phyloP scores from a whole-genome alignment of 108 stramenopile species.

The Tribonema minus region DNA sequence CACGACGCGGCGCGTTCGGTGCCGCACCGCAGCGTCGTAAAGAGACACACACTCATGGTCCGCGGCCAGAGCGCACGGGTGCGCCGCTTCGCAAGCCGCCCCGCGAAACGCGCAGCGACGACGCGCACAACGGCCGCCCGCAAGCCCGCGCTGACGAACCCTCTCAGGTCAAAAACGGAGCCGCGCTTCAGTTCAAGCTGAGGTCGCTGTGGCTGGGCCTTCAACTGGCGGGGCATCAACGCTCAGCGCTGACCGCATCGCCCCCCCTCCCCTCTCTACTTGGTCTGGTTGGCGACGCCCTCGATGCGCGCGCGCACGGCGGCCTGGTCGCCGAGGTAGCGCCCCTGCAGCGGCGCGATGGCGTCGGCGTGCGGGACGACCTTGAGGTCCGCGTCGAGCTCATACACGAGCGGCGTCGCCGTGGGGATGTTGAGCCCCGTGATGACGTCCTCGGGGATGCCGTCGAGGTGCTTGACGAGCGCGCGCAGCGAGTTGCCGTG shows the following conservation, averaged over 20 bases:
- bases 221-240: too few relatives aligned
- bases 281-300: constrained; percentile 95
- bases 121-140: too few relatives aligned
- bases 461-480: constrained; percentile 80
- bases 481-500: constrained; percentile 86
- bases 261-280: constrained; percentile 69
- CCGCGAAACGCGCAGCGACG: too few relatives aligned
- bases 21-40: too few relatives aligned
- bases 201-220: too few relatives aligned
- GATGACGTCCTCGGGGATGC: constrained; percentile 70
- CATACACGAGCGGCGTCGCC: constrained; percentile 76
- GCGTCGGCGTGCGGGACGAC: constrained; percentile 71
- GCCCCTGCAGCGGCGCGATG: constrained; percentile 82
- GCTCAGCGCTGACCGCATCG: not conserved
- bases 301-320: constrained; percentile 88
- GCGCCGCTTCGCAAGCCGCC: too few relatives aligned
- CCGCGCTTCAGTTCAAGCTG: too few relatives aligned
- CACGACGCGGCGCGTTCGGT: too few relatives aligned
- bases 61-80: too few relatives aligned
- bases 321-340: constrained; percentile 78
- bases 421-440: constrained; percentile 84
- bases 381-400: constrained; percentile 74
- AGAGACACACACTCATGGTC: too few relatives aligned
- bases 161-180: too few relatives aligned
- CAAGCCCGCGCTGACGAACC: too few relatives aligned